Percentiles rank a stretch among this genome's conserved stretches.
These are phyloP conservation scores for Jimgerdemannia flammicorona DNA, from an alignment of 192 early-diverging fungal genomes.

Conservation along the genomic window DNA sequence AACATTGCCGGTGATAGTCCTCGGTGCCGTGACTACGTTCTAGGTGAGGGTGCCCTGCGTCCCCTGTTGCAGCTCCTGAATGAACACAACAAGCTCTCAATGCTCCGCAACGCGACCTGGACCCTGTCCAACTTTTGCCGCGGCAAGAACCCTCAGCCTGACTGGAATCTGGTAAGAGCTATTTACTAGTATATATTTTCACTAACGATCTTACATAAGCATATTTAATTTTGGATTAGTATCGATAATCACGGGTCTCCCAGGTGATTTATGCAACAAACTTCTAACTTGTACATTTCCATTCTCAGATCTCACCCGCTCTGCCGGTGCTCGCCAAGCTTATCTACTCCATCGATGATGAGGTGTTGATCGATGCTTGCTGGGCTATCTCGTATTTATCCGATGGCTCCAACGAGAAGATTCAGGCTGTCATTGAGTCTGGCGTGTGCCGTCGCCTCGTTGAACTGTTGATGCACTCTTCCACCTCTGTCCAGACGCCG, in stretches of 20 bases:
- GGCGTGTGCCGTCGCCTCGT: slow-evolving; percentile 93
- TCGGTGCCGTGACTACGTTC: slow-evolving; percentile 86
- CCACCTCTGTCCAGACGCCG: slow-evolving; percentile 91
- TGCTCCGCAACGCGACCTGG: slow-evolving; percentile 99
- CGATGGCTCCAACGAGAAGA: slow-evolving; percentile 96
- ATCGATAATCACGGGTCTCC: neutral
- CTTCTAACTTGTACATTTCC: neutral
- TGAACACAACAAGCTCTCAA: slow-evolving; percentile 90
- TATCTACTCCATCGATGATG: slow-evolving; percentile 88
- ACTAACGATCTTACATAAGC: neutral
- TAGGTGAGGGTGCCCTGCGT: slow-evolving; percentile 73
- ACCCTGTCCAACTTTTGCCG: slow-evolving; percentile 98
- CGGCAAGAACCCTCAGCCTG: slow-evolving; percentile 94
- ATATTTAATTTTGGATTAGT: neutral
- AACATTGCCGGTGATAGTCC: slow-evolving; percentile 99
- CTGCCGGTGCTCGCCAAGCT: slow-evolving; percentile 89
- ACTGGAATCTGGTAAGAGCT: slow-evolving; percentile 67
- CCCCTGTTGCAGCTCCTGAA: slow-evolving; percentile 87
- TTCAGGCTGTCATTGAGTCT: slow-evolving; percentile 95
- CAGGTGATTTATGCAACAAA: neutral
- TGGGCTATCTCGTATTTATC: slow-evolving; percentile 99
- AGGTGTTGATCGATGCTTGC: slow-evolving; percentile 97
- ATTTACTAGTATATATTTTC: neutral
- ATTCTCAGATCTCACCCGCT: slow-evolving; percentile 73
- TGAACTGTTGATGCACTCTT: slow-evolving; percentile 86